Percentiles rank a stretch among this genome's conserved stretches.
Conservation (phyloP, 257 asterid genomes). For the Catharanthus roseus region DNA sequence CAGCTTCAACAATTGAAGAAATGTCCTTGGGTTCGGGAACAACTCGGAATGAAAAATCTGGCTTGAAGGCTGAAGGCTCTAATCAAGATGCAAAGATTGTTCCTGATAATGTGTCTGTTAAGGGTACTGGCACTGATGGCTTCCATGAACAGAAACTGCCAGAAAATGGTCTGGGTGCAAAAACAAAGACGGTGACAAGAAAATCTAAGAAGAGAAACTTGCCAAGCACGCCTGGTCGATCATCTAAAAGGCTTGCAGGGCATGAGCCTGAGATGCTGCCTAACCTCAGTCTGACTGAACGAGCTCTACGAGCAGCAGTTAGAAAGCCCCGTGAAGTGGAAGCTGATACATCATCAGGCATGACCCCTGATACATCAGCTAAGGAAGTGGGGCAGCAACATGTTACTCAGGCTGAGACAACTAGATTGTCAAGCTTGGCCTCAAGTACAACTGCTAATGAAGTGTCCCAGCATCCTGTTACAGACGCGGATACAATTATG, state of each 20-base stretch:
- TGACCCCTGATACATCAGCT: conserved; percentile 4
- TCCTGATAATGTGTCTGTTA: conserved; percentile 4
- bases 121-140: conserved; percentile 12
- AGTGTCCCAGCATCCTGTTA: conserved; percentile 9
- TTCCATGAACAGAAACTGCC: conserved; percentile 22
- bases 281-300: conserved; percentile 19
- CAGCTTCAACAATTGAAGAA: background rate
- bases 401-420: background rate
- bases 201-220: conserved; percentile 18
- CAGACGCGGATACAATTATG: background rate
- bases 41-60: background rate
- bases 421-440: background rate
- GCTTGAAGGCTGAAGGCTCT: conserved; percentile 12
- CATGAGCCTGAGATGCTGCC: conserved; percentile 27
- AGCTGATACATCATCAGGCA: background rate
- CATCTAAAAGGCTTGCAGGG: conserved; percentile 33
- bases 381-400: conserved; percentile 10
- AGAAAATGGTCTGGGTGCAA: conserved; percentile 8
- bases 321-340: conserved; percentile 10
- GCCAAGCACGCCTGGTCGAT: conserved; percentile 16
- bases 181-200: background rate
- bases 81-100: conserved; percentile 3
- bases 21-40: background rate
- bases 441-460: conserved; percentile 12
- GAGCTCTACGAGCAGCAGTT: conserved; percentile 19